Conservation (phyloP, 1,284 basidiomycete species). For the Cryptococcus jaspeensis region DNA sequence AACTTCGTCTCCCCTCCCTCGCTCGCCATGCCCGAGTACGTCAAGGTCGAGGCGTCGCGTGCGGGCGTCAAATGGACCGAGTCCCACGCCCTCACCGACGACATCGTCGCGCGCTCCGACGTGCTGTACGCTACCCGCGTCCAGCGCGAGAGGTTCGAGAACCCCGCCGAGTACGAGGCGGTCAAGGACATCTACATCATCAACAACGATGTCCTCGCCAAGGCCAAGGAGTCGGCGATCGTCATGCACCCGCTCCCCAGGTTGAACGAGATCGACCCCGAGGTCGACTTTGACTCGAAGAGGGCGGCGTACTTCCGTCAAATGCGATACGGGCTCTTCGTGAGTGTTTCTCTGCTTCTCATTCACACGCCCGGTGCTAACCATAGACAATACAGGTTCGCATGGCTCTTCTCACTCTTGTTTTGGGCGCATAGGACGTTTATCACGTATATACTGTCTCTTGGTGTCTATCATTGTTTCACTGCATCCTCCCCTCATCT, state of each 20-base stretch:
- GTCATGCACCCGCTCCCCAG: slow-evolving; percentile 98
- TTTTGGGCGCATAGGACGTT: slow-evolving; percentile 54
- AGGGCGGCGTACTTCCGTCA: slow-evolving; percentile 97
- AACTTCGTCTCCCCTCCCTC: slow-evolving; percentile 93
- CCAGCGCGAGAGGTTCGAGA: slow-evolving; percentile 91
- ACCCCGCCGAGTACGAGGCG: slow-evolving; percentile 76
- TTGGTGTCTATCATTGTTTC: too few species aligned
- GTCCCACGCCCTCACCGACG: slow-evolving; percentile 84
- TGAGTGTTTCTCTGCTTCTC: slow-evolving; percentile 54
- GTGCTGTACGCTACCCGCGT: slow-evolving; percentile 96
- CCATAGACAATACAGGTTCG: slow-evolving; percentile 58
- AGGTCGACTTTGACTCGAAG: slow-evolving; percentile 94
- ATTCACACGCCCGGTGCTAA: neutral
- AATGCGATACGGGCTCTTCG: slow-evolving; percentile 97
- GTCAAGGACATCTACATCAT: slow-evolving; percentile 93
- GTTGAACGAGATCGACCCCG: slow-evolving; percentile 94
- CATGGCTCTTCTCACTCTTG: slow-evolving; percentile 71
- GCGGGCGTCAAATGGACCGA: slow-evolving; percentile 77
- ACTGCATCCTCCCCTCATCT: too few species aligned
- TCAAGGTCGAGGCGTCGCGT: slow-evolving; percentile 78
- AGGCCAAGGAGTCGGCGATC: slow-evolving; percentile 94
- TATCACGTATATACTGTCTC: too few species aligned
- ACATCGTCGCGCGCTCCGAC: slow-evolving; percentile 89
- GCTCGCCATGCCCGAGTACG: slow-evolving; percentile 86
- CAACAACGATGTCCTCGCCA: slow-evolving; percentile 85